A percentile compares a stretch with the other conserved stretches of the same genome.
Conservation (phyloP, 1,284 basidiomycete genomes). For the Heterobasidion parviporum region DNA sequence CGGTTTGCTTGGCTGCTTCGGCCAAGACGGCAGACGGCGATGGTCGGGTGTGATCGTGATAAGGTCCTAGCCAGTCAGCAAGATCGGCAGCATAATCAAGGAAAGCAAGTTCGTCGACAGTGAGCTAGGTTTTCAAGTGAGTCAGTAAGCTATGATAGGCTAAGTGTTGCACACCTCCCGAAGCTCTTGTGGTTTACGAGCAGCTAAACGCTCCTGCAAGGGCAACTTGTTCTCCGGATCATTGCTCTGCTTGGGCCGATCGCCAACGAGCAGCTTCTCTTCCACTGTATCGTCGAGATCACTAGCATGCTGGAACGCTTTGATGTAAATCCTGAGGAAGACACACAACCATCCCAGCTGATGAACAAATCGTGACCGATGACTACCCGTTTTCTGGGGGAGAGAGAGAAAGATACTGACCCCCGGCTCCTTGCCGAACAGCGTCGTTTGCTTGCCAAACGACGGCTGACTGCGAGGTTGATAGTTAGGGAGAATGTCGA, state of each 20-base stretch:
- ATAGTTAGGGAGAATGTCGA: constrained; percentile 67
- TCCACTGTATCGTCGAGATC: constrained; percentile 71
- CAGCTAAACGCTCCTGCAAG: constrained; percentile 46
- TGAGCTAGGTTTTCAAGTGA: constrained; percentile 38
- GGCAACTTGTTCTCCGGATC: constrained; percentile 42
- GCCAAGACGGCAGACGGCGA: constrained; percentile 60
- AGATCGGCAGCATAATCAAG: constrained; percentile 51
- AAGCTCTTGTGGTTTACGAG: constrained; percentile 42
- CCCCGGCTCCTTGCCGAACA: constrained; percentile 54
- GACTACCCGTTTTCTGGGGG: too few species aligned
- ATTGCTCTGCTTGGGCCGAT: constrained; percentile 59
- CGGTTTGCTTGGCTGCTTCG: constrained; percentile 61
- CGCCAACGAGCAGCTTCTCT: constrained; percentile 70
- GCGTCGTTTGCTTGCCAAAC: constrained; percentile 57
- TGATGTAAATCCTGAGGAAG: constrained; percentile 70
- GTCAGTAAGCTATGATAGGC: background rate
- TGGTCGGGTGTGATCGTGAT: constrained; percentile 64
- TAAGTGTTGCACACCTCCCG: constrained; percentile 35
- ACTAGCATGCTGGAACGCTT: constrained; percentile 65
- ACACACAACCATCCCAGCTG: constrained; percentile 63
- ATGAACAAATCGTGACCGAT: background rate
- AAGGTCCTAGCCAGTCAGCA: constrained; percentile 66
- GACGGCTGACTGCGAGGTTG: constrained; percentile 47
- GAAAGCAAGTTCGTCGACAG: constrained; percentile 48
- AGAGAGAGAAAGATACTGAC: constrained; percentile 29